Base-by-base conservation (phyloP, 345 rosid species). In the Sisymbrium altissimum region DNA sequence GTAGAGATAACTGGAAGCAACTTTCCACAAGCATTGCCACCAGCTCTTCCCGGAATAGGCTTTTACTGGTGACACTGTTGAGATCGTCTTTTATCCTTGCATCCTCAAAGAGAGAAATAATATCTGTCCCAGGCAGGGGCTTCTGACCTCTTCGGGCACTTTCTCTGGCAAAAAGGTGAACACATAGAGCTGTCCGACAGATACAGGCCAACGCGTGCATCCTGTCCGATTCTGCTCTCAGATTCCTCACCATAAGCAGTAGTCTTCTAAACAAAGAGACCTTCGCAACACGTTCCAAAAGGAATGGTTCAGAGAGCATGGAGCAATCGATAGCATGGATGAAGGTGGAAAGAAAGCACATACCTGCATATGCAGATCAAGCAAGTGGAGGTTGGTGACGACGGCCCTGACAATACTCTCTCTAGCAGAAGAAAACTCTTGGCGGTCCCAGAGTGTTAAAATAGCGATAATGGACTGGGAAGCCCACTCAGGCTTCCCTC, bases 401-500 rank as follows among this genome's bases (percentile, higher is more conserved):
- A 87, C 97, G 18, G 98, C 97, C 80, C 98, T 86, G 63, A 94
- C 97, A 61, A 94, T 88, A 83, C 98, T 91, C 80, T 94, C 98
- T 79, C 98, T 87, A 17, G 98, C 98, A 55, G 98, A 91, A 35
- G 97, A 89, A 75, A 94, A 94, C 83, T 94, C 98, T 80, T 94
- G 98, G 58, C 98, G 84, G 75, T 94, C 98, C 98, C 98, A 94
- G 15, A 94, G 97, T 6, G 97, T 94, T 85, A 94, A 85, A 66
- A 92, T 85, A 4, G 98, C 97, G 57, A 89, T 91, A 73, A 87
- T 91, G 19, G 98, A 94, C 80, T 83, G 93, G 11, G 98, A 86
- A 73, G 98, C 97, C 98, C 97, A 94, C 81, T 94, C 98, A 0
- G 97, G 93, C 85, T 91, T 94, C 78, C 98, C 98, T 53, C 98